phyloP scores from a whole-genome alignment of 805 yeast species.

The Ogataea siamensis region DNA sequence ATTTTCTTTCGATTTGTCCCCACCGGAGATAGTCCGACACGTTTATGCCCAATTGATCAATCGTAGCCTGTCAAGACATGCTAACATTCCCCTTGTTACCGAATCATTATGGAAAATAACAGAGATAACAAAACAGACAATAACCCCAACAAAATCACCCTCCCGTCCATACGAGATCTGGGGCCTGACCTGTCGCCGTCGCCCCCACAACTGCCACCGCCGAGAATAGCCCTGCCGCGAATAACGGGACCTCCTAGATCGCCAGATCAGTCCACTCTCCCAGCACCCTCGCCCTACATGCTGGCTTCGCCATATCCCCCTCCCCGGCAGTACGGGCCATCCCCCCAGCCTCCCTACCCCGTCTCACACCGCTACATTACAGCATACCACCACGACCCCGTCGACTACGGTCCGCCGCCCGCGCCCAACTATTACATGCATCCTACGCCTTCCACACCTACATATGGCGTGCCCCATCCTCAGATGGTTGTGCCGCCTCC shows the following conservation, averaged over 20 bases:
- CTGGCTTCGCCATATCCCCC: constrained; percentile 2
- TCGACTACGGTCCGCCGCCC: constrained; percentile 3
- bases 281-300: constrained; percentile 2
- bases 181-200: constrained; percentile 8
- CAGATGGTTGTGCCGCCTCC: neutral
- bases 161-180: constrained; percentile 19
- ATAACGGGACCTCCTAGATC: constrained; percentile 1
- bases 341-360: constrained; percentile 2
- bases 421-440: constrained; percentile 6
- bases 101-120: constrained; percentile 16
- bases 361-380: constrained; percentile 1
- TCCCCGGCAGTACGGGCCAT: neutral
- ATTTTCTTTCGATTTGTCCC: constrained; percentile 2
- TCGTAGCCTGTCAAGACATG: constrained; percentile 34
- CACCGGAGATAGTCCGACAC: neutral
- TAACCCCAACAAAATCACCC: constrained; percentile 10
- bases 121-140: constrained; percentile 2
- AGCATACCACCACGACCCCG: constrained; percentile 3
- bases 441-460: neutral
- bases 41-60: neutral
- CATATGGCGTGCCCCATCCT: neutral
- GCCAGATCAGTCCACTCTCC: constrained; percentile 1
- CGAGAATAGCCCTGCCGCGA: constrained; percentile 1
- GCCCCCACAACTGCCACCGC: constrained; percentile 3
- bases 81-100: constrained; percentile 36